Evolutionary conservation across 257 asterid genomes (phyloP), one percentile per base, ranked within the genome.

Genomic region (Solanum stenotomum): DNA sequence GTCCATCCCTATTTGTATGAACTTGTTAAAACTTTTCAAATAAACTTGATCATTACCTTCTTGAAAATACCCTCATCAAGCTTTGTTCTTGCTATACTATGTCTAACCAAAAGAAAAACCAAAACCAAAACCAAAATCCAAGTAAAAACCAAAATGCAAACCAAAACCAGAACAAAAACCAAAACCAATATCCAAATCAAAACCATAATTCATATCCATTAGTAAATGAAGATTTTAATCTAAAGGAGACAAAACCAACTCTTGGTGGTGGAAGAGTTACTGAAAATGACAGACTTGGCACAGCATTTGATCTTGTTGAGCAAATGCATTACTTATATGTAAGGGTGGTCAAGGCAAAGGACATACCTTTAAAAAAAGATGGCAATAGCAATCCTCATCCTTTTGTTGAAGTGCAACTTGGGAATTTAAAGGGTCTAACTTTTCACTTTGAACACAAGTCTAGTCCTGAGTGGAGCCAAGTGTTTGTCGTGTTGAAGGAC

Each of bases 291-390:
- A 92, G 95, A 76, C 89, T 90, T 8, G 95, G 94, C 25, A 94
- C 97, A 7, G 93, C 98, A 86, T 96, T 92, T 90, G 96, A 96
- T 90, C 89, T 97, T 87, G 99, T 97, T 72, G 99, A 96, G 90
- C 95, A 95, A 87, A 97, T 97, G 99, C 94, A 96, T 8, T 97
- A 94, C 89, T 78, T 97, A 22, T 96, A 89, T 72, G 88, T 95
- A 18, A 89, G 96, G 86, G 96, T 96, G 33, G 94, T 96, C 4
- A 96, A 95, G 91, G 98, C 95, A 42, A 94, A 90, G 89, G 94
- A 94, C 31, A 87, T 96, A 74, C 94, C 93, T 2, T 31, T 83
- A 13, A 90, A 90, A 56, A 94, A 90, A 56, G 92, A 89, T 42
- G 89, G 86, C 20, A 90, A 90, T 37, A 88, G 84, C 33, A 76